Evolutionary conservation across 2,329 filamentous ascomycete species (phyloP).

Genomic region (Neofusicoccum umdonicola): DNA sequence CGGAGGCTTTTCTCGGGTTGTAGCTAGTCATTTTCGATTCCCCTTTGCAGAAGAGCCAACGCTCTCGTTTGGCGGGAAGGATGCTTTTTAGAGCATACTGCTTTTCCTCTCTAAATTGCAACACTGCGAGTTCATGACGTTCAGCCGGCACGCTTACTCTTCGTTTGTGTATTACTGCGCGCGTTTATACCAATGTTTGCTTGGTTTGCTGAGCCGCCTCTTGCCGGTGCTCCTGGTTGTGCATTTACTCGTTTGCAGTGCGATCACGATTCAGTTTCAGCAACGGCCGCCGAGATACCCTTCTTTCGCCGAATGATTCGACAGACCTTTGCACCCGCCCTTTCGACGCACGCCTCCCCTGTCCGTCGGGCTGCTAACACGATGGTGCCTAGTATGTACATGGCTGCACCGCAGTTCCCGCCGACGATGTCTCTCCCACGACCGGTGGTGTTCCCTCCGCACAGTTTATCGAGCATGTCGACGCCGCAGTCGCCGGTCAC

Average conservation of each 20-base stretch:
- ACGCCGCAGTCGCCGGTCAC: slow-evolving; percentile 9
- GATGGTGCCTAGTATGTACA: slow-evolving; percentile 12
- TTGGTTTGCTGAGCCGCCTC: slow-evolving; percentile 14
- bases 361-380: slow-evolving; percentile 14
- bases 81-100: slow-evolving; percentile 19
- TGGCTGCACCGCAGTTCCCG: slow-evolving; percentile 12
- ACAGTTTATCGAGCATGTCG: slow-evolving; percentile 4
- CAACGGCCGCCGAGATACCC: not conserved
- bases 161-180: slow-evolving; percentile 19
- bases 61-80: slow-evolving; percentile 17
- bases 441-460: not conserved
- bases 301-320: slow-evolving; percentile 11
- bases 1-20: slow-evolving; percentile 18
- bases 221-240: slow-evolving; percentile 13
- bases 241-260: slow-evolving; percentile 17
- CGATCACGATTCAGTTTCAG: slow-evolving; percentile 4
- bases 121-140: slow-evolving; percentile 17
- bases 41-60: slow-evolving; percentile 15
- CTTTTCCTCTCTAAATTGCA: slow-evolving; percentile 19
- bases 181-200: slow-evolving; percentile 19
- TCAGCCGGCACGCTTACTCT: slow-evolving; percentile 8
- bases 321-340: not conserved
- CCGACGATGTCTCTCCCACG: slow-evolving; percentile 5
- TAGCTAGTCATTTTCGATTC: slow-evolving; percentile 20
- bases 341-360: slow-evolving; percentile 4